Percentiles rank a stretch among this genome's conserved stretches.
phyloP scores from a whole-genome alignment of 768 basidiomycete species.

The Tylopilus sp. region DNA sequence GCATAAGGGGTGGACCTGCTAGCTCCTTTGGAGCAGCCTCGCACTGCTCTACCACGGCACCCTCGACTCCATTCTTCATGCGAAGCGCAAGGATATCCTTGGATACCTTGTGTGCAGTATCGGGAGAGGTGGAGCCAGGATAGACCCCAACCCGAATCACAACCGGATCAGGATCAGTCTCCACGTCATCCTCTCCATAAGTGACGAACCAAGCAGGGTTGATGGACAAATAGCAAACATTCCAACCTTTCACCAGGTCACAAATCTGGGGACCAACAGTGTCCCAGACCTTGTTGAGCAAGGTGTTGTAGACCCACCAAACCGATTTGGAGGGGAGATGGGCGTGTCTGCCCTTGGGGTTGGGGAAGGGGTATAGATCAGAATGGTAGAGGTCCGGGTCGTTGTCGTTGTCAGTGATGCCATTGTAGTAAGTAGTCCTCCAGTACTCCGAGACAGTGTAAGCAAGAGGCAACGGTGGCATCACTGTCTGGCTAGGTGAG shows the following conservation, averaged over 20 bases:
- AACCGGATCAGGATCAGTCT: constrained; percentile 5
- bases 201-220: constrained; percentile 1
- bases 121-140: constrained; percentile 36
- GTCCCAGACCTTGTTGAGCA: not conserved
- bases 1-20: not conserved
- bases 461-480: not conserved
- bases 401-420: not conserved
- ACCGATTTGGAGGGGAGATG: not conserved
- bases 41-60: not conserved
- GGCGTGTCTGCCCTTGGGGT: not conserved
- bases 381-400: not conserved
- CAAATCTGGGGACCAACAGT: not conserved
- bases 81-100: constrained; percentile 4
- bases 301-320: not conserved
- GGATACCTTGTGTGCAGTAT: constrained; percentile 27
- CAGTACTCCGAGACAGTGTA: too few species aligned
- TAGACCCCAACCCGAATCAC: constrained; percentile 36
- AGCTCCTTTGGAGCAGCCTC: not conserved
- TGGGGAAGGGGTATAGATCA: not conserved
- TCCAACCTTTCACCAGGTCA: not conserved
- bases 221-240: not conserved
- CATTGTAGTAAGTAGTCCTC: not conserved
- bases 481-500: not conserved
- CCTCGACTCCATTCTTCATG: not conserved
- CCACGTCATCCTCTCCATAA: not conserved